phyloP scores from a whole-genome alignment of 371 early-diverging fungal species.

The Spraguea lophii region DNA sequence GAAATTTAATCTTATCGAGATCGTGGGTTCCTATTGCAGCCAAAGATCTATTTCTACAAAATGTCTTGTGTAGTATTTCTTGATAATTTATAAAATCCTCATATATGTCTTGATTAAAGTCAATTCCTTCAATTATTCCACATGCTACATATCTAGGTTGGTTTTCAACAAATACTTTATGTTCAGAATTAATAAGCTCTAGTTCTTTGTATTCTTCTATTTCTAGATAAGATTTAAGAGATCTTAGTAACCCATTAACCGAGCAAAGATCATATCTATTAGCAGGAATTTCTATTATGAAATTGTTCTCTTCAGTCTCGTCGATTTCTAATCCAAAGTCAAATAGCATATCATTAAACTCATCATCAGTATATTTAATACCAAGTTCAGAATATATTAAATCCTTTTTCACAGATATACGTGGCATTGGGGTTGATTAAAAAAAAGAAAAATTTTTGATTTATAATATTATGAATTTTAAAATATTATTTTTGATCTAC shows the following conservation, averaged over 20 bases:
- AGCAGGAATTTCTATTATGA: conserved; percentile 80
- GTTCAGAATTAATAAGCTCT: background rate
- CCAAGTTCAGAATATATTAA: background rate
- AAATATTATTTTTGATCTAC: too few species aligned
- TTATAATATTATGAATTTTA: too few species aligned
- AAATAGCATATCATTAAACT: conserved; percentile 87
- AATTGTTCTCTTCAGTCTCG: conserved; percentile 54
- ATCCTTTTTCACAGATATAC: background rate
- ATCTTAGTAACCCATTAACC: conserved; percentile 70
- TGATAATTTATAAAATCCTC: conserved; percentile 88
- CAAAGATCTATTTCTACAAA: conserved; percentile 76
- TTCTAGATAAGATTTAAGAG: conserved; percentile 52
- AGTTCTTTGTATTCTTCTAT: background rate
- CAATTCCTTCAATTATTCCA: conserved; percentile 71
- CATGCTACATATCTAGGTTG: conserved; percentile 59
- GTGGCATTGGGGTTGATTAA: conserved; percentile 4
- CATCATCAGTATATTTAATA: conserved; percentile 46
- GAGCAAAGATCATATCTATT: conserved; percentile 72
- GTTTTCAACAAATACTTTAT: conserved; percentile 30
- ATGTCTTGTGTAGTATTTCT: conserved; percentile 88
- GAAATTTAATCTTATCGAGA: conserved; percentile 70
- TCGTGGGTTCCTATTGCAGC: conserved; percentile 98
- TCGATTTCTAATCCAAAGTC: conserved; percentile 97
- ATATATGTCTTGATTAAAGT: conserved; percentile 59
- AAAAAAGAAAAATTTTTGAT: too few species aligned